These are phyloP conservation scores for Paecilomyces sp. DNA, from an alignment of 2,329 filamentous ascomycete species.

Conservation along the genomic window DNA sequence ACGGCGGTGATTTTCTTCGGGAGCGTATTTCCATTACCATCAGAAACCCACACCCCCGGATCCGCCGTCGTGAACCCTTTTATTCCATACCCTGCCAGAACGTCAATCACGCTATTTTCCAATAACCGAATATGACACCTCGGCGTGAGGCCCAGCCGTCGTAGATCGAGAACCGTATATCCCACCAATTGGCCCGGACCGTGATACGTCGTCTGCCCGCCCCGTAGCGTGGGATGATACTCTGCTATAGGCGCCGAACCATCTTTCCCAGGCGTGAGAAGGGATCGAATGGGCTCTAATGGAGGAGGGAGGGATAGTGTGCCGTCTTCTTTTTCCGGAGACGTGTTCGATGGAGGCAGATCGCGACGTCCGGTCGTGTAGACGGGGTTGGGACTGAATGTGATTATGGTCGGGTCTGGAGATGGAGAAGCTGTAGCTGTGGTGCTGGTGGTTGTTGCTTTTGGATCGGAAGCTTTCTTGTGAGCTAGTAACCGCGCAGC, in stretches of 20 bases:
- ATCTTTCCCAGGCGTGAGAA: conserved; percentile 16
- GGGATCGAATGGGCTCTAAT: conserved; percentile 29
- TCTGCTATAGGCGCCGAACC: conserved; percentile 41
- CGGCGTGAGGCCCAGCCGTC: conserved; percentile 59
- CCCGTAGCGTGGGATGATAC: conserved; percentile 68
- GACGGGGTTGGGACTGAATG: conserved; percentile 73
- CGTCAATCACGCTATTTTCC: conserved; percentile 66
- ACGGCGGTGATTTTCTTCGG: conserved; percentile 74
- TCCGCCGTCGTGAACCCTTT: conserved; percentile 60
- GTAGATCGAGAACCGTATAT: conserved; percentile 86
- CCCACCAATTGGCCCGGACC: conserved; percentile 86
- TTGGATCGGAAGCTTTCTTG: conserved; percentile 41
- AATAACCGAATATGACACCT: conserved; percentile 71
- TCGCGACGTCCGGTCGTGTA: conserved; percentile 90
- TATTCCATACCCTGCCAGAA: conserved; percentile 56
- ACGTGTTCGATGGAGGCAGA: conserved; percentile 32
- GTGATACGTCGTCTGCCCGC: conserved; percentile 90
- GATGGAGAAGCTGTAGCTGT: conserved; percentile 20
- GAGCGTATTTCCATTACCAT: conserved; percentile 7
- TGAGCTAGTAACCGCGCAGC: conserved; percentile 52
- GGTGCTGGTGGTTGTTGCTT: conserved; percentile 11
- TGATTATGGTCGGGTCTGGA: conserved; percentile 66
- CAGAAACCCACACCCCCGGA: conserved; percentile 72
- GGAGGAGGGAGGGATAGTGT: conserved; percentile 27
- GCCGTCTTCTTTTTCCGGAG: conserved; percentile 23